A percentile compares a stretch with the other conserved stretches of the same genome.
phyloP scores from a whole-genome alignment of 2,329 filamentous ascomycete species.

The Aspergillus transmontanensis region DNA sequence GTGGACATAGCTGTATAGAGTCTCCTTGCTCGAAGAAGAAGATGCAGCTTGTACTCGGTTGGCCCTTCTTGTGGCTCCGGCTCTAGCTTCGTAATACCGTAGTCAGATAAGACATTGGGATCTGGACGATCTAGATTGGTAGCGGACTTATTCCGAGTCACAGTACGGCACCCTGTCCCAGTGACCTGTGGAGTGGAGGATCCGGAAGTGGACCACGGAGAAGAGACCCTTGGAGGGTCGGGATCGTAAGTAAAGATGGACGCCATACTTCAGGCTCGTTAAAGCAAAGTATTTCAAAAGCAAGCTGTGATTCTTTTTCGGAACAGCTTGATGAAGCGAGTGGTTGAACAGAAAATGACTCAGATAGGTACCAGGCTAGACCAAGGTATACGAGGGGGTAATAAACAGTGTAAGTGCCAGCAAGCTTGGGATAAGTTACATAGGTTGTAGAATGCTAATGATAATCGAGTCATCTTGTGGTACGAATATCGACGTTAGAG shows the following conservation, averaged over 20 bases:
- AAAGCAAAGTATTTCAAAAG: constrained; percentile 5
- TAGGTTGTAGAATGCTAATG: constrained; percentile 9
- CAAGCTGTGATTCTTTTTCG: too few relatives aligned
- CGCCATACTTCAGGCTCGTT: constrained; percentile 61
- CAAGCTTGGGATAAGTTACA: constrained; percentile 10
- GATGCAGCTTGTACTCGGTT: constrained; percentile 93
- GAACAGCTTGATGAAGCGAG: neutral
- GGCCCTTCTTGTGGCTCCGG: constrained; percentile 93
- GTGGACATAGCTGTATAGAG: constrained; percentile 75
- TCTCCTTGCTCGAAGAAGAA: constrained; percentile 77
- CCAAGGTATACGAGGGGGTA: constrained; percentile 11
- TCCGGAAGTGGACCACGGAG: constrained; percentile 76
- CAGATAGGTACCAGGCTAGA: constrained; percentile 8
- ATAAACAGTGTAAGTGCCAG: constrained; percentile 7
- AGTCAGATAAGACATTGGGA: constrained; percentile 52
- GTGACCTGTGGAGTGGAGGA: constrained; percentile 43
- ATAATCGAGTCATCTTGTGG: constrained; percentile 25
- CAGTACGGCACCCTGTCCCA: constrained; percentile 26
- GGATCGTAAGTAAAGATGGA: constrained; percentile 96
- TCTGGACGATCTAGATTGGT: constrained; percentile 44
- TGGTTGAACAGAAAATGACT: neutral
- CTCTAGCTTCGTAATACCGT: constrained; percentile 73
- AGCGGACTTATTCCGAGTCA: constrained; percentile 32
- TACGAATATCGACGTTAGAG: constrained; percentile 2
- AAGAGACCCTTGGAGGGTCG: constrained; percentile 82